Evolutionary conservation across 345 rosid species (phyloP).

Genomic region (Dimocarpus longan): DNA sequence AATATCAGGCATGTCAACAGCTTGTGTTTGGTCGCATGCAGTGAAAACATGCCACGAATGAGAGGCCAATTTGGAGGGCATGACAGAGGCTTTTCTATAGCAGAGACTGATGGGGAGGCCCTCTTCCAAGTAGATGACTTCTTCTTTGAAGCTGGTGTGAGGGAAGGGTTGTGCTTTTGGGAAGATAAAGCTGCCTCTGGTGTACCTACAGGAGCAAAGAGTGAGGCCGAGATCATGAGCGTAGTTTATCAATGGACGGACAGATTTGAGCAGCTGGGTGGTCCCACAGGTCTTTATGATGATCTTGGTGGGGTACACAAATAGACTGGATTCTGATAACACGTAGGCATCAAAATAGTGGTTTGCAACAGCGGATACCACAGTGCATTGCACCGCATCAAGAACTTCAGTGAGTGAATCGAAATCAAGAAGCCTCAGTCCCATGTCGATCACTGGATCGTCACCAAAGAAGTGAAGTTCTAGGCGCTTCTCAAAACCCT

Average conservation of each 20-base stretch:
- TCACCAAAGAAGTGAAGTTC: conserved; percentile 83
- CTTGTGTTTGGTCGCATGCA: conserved; percentile 45
- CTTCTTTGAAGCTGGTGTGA: conserved; percentile 80
- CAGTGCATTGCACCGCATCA: conserved; percentile 86
- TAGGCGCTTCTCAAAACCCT: conserved; percentile 95
- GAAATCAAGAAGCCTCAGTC: conserved; percentile 75
- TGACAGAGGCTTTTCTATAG: conserved; percentile 69
- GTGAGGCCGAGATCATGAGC: conserved; percentile 67
- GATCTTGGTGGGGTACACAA: conserved; percentile 91
- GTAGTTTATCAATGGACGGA: conserved; percentile 70
- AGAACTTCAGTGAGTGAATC: conserved; percentile 66
- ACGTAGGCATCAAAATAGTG: conserved; percentile 86
- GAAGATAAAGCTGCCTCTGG: conserved; percentile 92
- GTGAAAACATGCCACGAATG: conserved; percentile 93
- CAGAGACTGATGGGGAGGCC: conserved; percentile 57
- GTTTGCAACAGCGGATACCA: conserved; percentile 91
- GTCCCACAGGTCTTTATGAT: conserved; percentile 99
- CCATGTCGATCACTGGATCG: conserved; percentile 43
- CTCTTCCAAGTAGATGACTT: conserved; percentile 64
- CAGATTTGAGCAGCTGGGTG: conserved; percentile 88
- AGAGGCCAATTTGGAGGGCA: conserved; percentile 64
- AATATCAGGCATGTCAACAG: conserved; percentile 7
- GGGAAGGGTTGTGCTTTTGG: conserved; percentile 89
- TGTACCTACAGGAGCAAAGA: conserved; percentile 67
- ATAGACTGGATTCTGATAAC: conserved; percentile 92